Conservation (phyloP, 2,329 filamentous ascomycete genomes). For the Clarireedia sp. region DNA sequence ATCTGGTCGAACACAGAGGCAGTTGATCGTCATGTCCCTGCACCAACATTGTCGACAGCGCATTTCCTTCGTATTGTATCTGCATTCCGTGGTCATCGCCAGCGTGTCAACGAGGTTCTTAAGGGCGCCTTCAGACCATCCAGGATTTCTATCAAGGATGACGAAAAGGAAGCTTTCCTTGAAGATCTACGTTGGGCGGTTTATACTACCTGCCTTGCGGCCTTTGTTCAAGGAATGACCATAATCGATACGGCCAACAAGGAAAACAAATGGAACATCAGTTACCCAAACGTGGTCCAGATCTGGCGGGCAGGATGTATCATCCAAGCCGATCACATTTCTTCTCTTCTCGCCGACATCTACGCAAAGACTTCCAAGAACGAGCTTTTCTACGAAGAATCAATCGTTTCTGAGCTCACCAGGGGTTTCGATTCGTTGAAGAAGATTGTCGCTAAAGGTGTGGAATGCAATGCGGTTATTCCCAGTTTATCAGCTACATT, state of each 20-base stretch:
- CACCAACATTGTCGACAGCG: constrained; percentile 54
- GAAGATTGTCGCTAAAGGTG: constrained; percentile 33
- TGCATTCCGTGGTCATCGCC: constrained; percentile 49
- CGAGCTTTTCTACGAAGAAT: background rate
- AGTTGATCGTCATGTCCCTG: constrained; percentile 52
- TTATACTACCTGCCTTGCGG: constrained; percentile 52
- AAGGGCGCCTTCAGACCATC: constrained; percentile 26
- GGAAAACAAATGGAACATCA: constrained; percentile 50
- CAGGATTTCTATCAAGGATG: background rate
- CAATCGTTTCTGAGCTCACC: background rate
- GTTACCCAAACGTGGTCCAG: constrained; percentile 43
- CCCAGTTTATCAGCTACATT: constrained; percentile 53
- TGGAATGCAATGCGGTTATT: constrained; percentile 50
- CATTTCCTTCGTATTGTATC: constrained; percentile 49
- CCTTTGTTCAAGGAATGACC: constrained; percentile 59
- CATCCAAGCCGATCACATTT: constrained; percentile 59
- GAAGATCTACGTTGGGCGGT: constrained; percentile 52
- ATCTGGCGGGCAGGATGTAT: constrained; percentile 67
- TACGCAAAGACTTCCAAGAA: constrained; percentile 34
- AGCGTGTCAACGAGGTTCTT: constrained; percentile 42
- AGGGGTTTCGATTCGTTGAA: background rate
- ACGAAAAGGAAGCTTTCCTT: constrained; percentile 32
- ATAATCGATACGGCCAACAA: constrained; percentile 52
- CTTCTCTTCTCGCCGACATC: constrained; percentile 45
- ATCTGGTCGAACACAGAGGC: constrained; percentile 58